phyloP scores from a whole-genome alignment of 2,329 filamentous ascomycete genomes.

The Aspergillus alliaceus region DNA sequence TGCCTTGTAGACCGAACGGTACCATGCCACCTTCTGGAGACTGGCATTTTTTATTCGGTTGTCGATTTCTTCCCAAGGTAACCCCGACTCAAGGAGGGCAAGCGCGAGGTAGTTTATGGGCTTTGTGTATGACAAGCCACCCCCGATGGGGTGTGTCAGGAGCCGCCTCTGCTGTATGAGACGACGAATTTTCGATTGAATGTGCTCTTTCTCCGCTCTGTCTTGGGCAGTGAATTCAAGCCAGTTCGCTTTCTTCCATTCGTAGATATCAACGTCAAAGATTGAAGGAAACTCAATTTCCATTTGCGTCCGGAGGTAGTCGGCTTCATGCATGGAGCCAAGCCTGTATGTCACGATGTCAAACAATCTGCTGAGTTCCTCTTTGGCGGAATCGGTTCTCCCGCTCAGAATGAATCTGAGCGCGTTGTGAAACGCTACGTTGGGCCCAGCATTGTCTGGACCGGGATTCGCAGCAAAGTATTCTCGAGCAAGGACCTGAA shows the following conservation, averaged over 20 bases:
- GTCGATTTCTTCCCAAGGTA: neutral
- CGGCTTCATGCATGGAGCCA: conserved; percentile 4
- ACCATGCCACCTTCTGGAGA: neutral
- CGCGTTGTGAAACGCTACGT: conserved; percentile 2
- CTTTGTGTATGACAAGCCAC: neutral
- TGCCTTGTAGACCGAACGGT: conserved; percentile 3
- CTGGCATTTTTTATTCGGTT: neutral
- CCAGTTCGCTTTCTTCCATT: neutral
- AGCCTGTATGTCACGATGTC: conserved; percentile 1
- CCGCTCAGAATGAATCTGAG: conserved; percentile 1
- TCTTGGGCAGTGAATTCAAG: neutral
- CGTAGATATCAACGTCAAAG: neutral
- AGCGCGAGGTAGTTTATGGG: neutral
- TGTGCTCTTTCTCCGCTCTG: neutral
- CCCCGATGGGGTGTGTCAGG: neutral
- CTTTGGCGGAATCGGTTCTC: conserved; percentile 1
- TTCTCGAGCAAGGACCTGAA: neutral
- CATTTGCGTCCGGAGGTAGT: neutral
- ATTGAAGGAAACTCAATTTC: neutral
- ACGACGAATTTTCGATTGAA: neutral
- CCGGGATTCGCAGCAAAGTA: conserved; percentile 5
- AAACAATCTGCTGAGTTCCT: conserved; percentile 1
- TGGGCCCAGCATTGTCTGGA: conserved; percentile 3
- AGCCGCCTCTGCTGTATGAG: neutral
- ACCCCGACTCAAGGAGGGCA: neutral